A percentile compares a stretch with the other conserved stretches of the same genome.
Evolutionary conservation across 2,329 filamentous ascomycete species (phyloP).

Genomic region (Ascochyta viciae-villosae): DNA sequence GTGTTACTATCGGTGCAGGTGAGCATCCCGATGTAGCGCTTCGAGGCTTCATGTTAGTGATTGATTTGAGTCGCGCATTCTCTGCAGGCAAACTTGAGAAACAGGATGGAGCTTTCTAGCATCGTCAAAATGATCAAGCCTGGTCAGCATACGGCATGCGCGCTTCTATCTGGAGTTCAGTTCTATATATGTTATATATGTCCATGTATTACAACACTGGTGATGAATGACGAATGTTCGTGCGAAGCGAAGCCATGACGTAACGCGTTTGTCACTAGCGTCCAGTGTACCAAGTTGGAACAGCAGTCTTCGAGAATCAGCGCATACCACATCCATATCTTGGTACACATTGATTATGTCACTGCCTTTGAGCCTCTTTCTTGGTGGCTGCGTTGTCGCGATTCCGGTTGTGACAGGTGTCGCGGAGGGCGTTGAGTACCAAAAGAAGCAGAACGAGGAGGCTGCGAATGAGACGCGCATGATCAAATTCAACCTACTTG

Average conservation of each 20-base stretch:
- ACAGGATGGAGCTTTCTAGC: too few relatives aligned
- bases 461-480: conserved; percentile 58
- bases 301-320: background rate
- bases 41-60: too few relatives aligned
- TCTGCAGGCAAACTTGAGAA: too few relatives aligned
- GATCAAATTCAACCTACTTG: conserved; percentile 60
- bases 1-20: too few relatives aligned
- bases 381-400: conserved; percentile 50
- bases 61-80: too few relatives aligned
- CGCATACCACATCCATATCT: background rate
- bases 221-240: background rate
- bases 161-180: background rate
- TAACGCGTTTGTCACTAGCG: background rate
- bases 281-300: background rate
- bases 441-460: conserved; percentile 59
- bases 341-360: conserved; percentile 17
- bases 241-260: background rate
- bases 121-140: too few relatives aligned
- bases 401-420: conserved; percentile 60
- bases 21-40: too few relatives aligned
- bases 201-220: too few relatives aligned
- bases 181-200: too few relatives aligned
- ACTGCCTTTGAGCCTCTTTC: conserved; percentile 45
- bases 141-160: background rate
- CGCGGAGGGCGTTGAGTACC: conserved; percentile 58